Evolutionary conservation across 106 monocot species (phyloP), one percentile per base, ranked within the genome.

Genomic region (Dactylorhiza incarnata): DNA sequence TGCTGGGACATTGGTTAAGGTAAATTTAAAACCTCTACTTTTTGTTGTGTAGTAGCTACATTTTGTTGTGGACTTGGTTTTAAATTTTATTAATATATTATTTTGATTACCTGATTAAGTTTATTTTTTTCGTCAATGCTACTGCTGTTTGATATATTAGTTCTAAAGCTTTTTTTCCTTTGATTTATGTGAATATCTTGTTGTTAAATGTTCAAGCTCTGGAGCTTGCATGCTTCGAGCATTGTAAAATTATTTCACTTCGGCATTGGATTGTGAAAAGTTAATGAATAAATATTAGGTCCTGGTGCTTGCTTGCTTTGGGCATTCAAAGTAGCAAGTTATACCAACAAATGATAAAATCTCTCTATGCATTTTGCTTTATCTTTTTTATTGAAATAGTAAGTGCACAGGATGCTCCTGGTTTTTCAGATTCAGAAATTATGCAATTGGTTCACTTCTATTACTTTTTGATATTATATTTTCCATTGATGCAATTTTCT

Each of bases 1-100:
- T 85, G 97, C 97, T 56, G 97, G 97, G 68, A 85, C 89, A 65
- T 81, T 99, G 25, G 85, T 99, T 70, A 87, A 99, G 91, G 97
- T 99, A 75, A 84, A 45, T 47, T 70, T 44, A 5, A 9, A 66
- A 20, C 66, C 37, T 29, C 46, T 45, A 13, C 6, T 37, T 45
- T 70, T 70, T 4, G 69, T 70, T 19, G 14, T 15, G 1, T 59
- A 76, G 20, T 44, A 11, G 52, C 52, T 37, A 37, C 37, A 37
- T 37, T 37, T 37, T 37, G 1, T 37, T 56, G 56, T 56, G 56
- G 6, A n/a, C 56, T 56, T 56, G n/a, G 16, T 19, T 59, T 54
- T 7, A 1, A 0, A 6, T 59, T 22, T 22, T 9, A 58, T 58
- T 58, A 19, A 58, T 58, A 6, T 58, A 59, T 59, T 59, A 59